Conservation (phyloP, 495 filamentous ascomycete genomes). For the Hyaloscypha hepaticicola region DNA sequence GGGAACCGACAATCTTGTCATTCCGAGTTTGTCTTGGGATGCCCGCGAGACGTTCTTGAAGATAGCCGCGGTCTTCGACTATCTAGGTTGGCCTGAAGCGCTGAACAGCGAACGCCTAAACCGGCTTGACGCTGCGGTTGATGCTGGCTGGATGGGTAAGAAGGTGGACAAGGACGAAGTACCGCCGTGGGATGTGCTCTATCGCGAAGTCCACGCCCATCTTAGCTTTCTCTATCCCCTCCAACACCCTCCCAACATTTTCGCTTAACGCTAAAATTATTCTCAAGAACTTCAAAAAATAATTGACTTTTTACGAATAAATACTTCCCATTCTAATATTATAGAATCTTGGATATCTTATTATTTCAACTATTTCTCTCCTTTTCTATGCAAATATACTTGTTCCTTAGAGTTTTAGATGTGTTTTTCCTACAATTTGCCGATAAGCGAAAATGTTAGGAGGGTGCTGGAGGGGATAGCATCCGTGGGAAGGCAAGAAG, state of each 20-base stretch:
- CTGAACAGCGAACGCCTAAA: slow-evolving; percentile 6
- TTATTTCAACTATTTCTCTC: too few species aligned
- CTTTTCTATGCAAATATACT: too few species aligned
- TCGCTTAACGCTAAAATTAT: too few species aligned
- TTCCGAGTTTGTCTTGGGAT: not conserved
- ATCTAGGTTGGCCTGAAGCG: slow-evolving; percentile 7
- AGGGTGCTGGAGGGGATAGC: too few species aligned
- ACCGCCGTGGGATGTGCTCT: slow-evolving; percentile 9
- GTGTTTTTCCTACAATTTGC: too few species aligned
- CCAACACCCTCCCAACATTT: too few species aligned
- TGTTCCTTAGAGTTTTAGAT: too few species aligned
- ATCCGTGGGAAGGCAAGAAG: not conserved
- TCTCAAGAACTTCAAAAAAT: too few species aligned
- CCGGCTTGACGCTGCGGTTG: slow-evolving; percentile 11
- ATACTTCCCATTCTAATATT: too few species aligned
- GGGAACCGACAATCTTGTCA: slow-evolving; percentile 1
- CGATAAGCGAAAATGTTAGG: too few species aligned
- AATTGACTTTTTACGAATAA: too few species aligned
- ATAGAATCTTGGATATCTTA: too few species aligned
- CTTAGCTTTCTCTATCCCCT: not conserved
- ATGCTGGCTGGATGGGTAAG: slow-evolving; percentile 9
- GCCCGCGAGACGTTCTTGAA: not conserved
- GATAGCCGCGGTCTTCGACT: slow-evolving; percentile 2
- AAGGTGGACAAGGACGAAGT: slow-evolving; percentile 13
- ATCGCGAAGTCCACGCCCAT: slow-evolving; percentile 7